Conservation (phyloP, 1,284 basidiomycete species). For the Papiliotrema flavescens region DNA sequence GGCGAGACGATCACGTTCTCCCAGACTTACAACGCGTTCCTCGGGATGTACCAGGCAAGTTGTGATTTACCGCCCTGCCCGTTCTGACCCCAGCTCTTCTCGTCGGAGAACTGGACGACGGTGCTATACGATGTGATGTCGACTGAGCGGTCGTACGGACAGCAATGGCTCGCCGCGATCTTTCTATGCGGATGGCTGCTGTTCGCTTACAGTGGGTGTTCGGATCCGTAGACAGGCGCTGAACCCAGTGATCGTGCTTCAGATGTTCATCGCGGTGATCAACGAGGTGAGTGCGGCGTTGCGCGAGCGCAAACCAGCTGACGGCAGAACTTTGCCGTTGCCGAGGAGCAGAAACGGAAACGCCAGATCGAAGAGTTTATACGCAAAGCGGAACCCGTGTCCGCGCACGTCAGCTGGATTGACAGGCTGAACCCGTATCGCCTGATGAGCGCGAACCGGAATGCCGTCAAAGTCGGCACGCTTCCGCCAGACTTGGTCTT, state of each 20-base stretch:
- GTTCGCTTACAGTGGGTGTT: slow-evolving; percentile 51
- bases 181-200: slow-evolving; percentile 85
- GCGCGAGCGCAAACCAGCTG: neutral
- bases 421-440: slow-evolving; percentile 82
- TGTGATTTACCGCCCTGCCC: neutral
- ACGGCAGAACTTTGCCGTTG: slow-evolving; percentile 78
- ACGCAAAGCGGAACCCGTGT: slow-evolving; percentile 49
- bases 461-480: slow-evolving; percentile 65
- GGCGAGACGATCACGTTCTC: slow-evolving; percentile 68
- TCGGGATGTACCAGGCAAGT: slow-evolving; percentile 71
- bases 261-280: slow-evolving; percentile 98
- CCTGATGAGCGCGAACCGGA: slow-evolving; percentile 70
- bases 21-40: slow-evolving; percentile 82
- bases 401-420: slow-evolving; percentile 61
- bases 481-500: slow-evolving; percentile 68
- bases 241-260: slow-evolving; percentile 77
- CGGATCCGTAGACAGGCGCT: neutral
- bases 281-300: slow-evolving; percentile 60
- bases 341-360: slow-evolving; percentile 83
- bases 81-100: slow-evolving; percentile 64
- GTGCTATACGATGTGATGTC: slow-evolving; percentile 66
- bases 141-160: slow-evolving; percentile 64
- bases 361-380: slow-evolving; percentile 67
- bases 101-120: slow-evolving; percentile 91
- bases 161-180: slow-evolving; percentile 68